Percentiles rank a stretch among this genome's conserved stretches.
Conservation (phyloP, 768 basidiomycete species). For the Pisolithus sp. region DNA sequence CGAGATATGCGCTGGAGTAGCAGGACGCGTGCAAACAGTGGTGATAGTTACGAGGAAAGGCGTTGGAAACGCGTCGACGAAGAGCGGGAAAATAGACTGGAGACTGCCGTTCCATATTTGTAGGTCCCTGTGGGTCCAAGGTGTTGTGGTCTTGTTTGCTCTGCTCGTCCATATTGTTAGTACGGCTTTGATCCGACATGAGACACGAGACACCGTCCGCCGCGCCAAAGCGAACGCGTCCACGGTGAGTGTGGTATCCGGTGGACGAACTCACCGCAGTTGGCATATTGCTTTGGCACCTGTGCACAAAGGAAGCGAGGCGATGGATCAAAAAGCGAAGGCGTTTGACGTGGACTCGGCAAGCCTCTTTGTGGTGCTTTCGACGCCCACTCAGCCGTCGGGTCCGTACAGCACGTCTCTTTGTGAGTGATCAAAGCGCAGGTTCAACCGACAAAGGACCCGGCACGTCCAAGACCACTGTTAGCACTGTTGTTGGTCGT, state of each 20-base stretch:
- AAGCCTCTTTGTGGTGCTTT: too few species aligned
- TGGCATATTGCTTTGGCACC: neutral
- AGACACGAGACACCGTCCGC: neutral
- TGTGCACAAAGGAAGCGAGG: neutral
- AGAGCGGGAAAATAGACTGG: slow-evolving; percentile 20
- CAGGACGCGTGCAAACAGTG: slow-evolving; percentile 13
- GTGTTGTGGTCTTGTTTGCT: slow-evolving; percentile 28
- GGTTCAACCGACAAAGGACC: too few species aligned
- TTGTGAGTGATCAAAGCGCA: too few species aligned
- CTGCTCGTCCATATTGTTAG: slow-evolving; percentile 4
- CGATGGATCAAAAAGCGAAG: neutral
- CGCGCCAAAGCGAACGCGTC: neutral
- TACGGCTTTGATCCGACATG: slow-evolving; percentile 3
- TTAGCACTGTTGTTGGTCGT: too few species aligned
- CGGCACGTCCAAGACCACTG: too few species aligned
- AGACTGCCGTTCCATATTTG: slow-evolving; percentile 22
- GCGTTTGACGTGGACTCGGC: neutral
- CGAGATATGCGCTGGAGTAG: slow-evolving; percentile 1
- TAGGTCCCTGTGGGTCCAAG: slow-evolving; percentile 31
- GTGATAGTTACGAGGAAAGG: slow-evolving; percentile 8
- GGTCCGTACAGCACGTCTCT: too few species aligned
- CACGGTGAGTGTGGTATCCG: neutral
- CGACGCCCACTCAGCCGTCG: too few species aligned
- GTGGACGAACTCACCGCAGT: neutral
- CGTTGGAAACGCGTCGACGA: slow-evolving; percentile 22